These are phyloP conservation scores for Plectosphaerella cucumerina DNA, from an alignment of 2,329 filamentous ascomycete species.

Conservation along the genomic window DNA sequence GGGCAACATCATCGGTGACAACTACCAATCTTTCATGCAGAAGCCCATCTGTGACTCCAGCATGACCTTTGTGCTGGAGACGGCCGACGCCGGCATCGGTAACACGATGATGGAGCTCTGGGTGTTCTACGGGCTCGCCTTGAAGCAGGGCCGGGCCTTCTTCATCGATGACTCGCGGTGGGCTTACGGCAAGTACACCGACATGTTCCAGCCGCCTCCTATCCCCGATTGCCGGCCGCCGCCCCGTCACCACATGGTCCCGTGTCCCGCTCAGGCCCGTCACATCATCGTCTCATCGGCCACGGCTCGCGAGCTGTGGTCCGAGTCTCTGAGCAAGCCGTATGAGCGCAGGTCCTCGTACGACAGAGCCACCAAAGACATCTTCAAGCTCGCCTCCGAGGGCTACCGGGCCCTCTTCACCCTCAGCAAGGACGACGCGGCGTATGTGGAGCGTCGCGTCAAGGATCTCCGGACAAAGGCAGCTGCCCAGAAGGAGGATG, in stretches of 20 bases:
- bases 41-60: conserved; percentile 62
- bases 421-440: conserved; percentile 60
- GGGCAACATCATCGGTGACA: conserved; percentile 34
- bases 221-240: conserved; percentile 64
- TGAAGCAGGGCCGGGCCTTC: conserved; percentile 69
- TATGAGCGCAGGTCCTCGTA: conserved; percentile 48
- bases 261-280: conserved; percentile 71
- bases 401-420: conserved; percentile 74
- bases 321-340: conserved; percentile 39
- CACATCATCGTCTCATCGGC: conserved; percentile 72
- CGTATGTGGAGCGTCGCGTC: conserved; percentile 59
- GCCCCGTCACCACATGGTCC: conserved; percentile 69
- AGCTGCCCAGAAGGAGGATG: conserved; percentile 34
- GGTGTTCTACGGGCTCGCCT: conserved; percentile 77
- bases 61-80: conserved; percentile 75
- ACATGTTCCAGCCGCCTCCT: conserved; percentile 68
- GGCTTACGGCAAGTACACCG: conserved; percentile 72
- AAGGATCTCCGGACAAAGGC: conserved; percentile 48
- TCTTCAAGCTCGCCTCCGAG: conserved; percentile 63
- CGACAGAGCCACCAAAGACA: conserved; percentile 41
- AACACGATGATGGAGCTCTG: conserved; percentile 74
- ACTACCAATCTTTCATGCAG: conserved; percentile 36
- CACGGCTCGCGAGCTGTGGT: conserved; percentile 63
- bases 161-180: conserved; percentile 83
- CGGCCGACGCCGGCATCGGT: conserved; percentile 69